Percentiles rank a stretch among this genome's conserved stretches.
These are phyloP conservation scores for Fusarium secorum DNA, from an alignment of 2,329 filamentous ascomycete genomes.

Conservation along the genomic window DNA sequence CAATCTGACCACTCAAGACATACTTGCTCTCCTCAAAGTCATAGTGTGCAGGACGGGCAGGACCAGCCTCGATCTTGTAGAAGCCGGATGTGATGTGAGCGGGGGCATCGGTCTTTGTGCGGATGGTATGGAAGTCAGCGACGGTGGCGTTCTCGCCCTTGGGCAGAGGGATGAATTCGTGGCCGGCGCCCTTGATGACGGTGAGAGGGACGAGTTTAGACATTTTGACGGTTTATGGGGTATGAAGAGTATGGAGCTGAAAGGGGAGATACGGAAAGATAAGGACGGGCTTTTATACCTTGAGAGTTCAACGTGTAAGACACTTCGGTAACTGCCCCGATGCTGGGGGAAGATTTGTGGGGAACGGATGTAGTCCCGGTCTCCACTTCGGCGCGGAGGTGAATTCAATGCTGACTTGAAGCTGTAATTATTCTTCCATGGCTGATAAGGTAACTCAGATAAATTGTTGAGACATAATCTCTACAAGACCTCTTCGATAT, in stretches of 20 bases:
- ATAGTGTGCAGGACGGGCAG: constrained; percentile 31
- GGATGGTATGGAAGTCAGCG: constrained; percentile 39
- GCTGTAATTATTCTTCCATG: fast-evolving
- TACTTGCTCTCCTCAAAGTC: constrained; percentile 41
- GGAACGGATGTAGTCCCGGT: constrained; percentile 20
- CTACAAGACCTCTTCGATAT: fast-evolving
- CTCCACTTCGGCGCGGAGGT: neutral
- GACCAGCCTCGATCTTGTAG: constrained; percentile 39
- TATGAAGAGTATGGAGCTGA: neutral
- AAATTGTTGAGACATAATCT: fast-evolving
- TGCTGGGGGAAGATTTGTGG: constrained; percentile 12
- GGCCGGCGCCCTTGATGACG: constrained; percentile 38
- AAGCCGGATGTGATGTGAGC: constrained; percentile 37
- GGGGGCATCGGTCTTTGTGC: constrained; percentile 38
- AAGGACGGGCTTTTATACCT: constrained; percentile 2
- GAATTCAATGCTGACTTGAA: fast-evolving
- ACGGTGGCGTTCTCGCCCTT: constrained; percentile 37
- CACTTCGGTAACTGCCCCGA: constrained; percentile 22
- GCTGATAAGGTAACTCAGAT: fast-evolving
- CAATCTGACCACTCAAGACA: constrained; percentile 36
- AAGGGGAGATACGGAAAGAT: neutral
- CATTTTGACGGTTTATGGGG: constrained; percentile 15
- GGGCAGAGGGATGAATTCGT: constrained; percentile 38
- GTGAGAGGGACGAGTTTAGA: constrained; percentile 38
- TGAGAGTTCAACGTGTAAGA: neutral